phyloP scores from a whole-genome alignment of 768 basidiomycete genomes.

The Hysterangium stoloniferum region DNA sequence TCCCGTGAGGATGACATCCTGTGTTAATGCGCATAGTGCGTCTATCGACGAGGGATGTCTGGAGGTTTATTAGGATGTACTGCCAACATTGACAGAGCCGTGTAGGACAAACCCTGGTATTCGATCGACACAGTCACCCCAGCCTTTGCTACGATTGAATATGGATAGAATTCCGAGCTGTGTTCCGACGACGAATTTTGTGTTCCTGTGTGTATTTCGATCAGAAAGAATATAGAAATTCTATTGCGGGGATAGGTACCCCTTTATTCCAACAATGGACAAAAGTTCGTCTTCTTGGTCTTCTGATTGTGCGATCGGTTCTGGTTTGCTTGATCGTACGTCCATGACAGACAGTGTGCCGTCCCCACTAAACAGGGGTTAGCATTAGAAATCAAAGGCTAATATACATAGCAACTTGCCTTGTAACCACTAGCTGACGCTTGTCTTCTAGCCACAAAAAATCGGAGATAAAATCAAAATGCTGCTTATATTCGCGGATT shows the following conservation, averaged over 20 bases:
- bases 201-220: slow-evolving; percentile 36
- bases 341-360: slow-evolving; percentile 91
- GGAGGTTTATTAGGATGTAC: slow-evolving; percentile 1
- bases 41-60: slow-evolving; percentile 92
- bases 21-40: slow-evolving; percentile 65
- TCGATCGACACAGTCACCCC: slow-evolving; percentile 88
- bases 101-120: slow-evolving; percentile 60
- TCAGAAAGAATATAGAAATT: not conserved
- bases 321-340: slow-evolving; percentile 69
- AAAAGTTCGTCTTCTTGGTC: slow-evolving; percentile 95
- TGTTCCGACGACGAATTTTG: slow-evolving; percentile 83
- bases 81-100: slow-evolving; percentile 10
- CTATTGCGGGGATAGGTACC: slow-evolving; percentile 23
- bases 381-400: not conserved
- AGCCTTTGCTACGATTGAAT: slow-evolving; percentile 82
- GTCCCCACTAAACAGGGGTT: slow-evolving; percentile 70
- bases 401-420: slow-evolving; percentile 38
- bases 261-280: slow-evolving; percentile 78
- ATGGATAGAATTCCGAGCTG: slow-evolving; percentile 85
- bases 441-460: slow-evolving; percentile 82
- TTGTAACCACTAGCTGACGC: slow-evolving; percentile 77
- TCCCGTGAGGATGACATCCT: slow-evolving; percentile 74
- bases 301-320: slow-evolving; percentile 80
- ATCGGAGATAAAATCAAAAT: slow-evolving; percentile 92
- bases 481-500: slow-evolving; percentile 68